Percentiles rank a stretch among this genome's conserved stretches.
Conservation (phyloP, 108 stramenopile genomes). For the Epithemia pelagica region DNA sequence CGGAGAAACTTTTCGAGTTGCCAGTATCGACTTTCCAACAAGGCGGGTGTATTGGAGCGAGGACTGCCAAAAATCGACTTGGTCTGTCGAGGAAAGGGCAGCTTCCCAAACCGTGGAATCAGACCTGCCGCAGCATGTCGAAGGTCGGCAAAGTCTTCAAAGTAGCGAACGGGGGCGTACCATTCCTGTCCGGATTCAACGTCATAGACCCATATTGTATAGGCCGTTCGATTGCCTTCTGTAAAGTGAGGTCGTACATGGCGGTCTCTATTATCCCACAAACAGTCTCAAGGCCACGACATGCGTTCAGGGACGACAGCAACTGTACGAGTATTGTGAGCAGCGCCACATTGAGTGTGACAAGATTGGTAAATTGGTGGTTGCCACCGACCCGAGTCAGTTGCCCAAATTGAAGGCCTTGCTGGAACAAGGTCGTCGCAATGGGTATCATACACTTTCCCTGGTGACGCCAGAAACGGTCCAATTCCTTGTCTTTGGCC, state of each 20-base stretch:
- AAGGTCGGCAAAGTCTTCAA: slow-evolving; percentile 71
- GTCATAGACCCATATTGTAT: slow-evolving; percentile 81
- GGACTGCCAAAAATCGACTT: slow-evolving; percentile 25
- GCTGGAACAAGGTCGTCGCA: slow-evolving; percentile 20
- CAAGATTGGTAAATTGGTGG: slow-evolving; percentile 69
- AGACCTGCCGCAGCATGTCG: slow-evolving; percentile 22
- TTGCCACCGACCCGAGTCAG: slow-evolving; percentile 55
- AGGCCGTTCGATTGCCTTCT: slow-evolving; percentile 58
- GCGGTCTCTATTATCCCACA: slow-evolving; percentile 76
- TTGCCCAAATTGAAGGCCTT: slow-evolving; percentile 13
- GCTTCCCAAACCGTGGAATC: slow-evolving; percentile 22
- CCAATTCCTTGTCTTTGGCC: slow-evolving; percentile 68
- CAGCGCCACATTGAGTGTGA: slow-evolving; percentile 37
- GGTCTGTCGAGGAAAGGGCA: slow-evolving; percentile 49
- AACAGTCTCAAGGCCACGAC: slow-evolving; percentile 53
- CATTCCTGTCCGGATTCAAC: slow-evolving; percentile 70
- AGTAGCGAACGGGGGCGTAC: slow-evolving; percentile 81
- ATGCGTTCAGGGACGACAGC: slow-evolving; percentile 67
- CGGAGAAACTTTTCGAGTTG: slow-evolving; percentile 68
- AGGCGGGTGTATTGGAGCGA: slow-evolving; percentile 31
- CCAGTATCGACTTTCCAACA: slow-evolving; percentile 34
- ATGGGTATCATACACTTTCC: slow-evolving; percentile 59
- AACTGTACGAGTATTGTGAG: slow-evolving; percentile 65
- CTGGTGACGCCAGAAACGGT: slow-evolving; percentile 57
- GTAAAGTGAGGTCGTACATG: slow-evolving; percentile 82